Conservation (phyloP, 106 monocot genomes). For the Posidonia australis region DNA sequence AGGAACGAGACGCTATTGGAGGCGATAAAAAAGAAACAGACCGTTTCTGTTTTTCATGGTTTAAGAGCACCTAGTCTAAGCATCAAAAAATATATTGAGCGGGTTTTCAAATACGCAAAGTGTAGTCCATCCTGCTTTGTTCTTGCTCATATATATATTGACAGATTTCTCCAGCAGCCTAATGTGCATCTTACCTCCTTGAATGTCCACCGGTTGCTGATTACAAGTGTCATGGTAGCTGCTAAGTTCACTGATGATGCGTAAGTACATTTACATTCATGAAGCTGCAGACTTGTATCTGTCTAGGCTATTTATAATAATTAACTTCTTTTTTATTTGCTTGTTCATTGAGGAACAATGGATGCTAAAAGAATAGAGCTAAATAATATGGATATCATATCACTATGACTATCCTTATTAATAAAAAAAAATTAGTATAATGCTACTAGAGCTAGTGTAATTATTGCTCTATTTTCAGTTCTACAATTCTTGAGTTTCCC, state of each 20-base stretch:
- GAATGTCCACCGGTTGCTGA: constrained; percentile 61
- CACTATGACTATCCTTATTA: too few species aligned
- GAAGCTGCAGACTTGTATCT: too few species aligned
- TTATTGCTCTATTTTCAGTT: too few species aligned
- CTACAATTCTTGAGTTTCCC: too few species aligned
- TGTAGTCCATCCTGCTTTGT: constrained; percentile 81
- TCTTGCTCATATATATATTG: constrained; percentile 56
- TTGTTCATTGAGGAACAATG: too few species aligned
- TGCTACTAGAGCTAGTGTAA: too few species aligned
- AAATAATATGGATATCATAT: too few species aligned
- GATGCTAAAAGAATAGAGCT: too few species aligned
- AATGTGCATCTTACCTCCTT: constrained; percentile 40
- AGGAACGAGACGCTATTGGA: constrained; percentile 42
- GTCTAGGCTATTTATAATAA: too few species aligned
- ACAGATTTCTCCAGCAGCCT: constrained; percentile 53
- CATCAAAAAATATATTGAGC: constrained; percentile 46
- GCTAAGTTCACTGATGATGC: constrained; percentile 78
- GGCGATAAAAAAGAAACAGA: constrained; percentile 17
- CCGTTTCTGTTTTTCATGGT: constrained; percentile 53
- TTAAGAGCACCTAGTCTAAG: constrained; percentile 43
- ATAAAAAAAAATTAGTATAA: too few species aligned
- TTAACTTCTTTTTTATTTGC: too few species aligned
- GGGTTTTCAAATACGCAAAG: constrained; percentile 67
- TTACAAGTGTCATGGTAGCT: constrained; percentile 50
- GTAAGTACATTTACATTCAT: constrained; percentile 25